Evolutionary conservation across 2,329 filamentous ascomycete species (phyloP).

Genomic region (Ceratocystis alfenasii): DNA sequence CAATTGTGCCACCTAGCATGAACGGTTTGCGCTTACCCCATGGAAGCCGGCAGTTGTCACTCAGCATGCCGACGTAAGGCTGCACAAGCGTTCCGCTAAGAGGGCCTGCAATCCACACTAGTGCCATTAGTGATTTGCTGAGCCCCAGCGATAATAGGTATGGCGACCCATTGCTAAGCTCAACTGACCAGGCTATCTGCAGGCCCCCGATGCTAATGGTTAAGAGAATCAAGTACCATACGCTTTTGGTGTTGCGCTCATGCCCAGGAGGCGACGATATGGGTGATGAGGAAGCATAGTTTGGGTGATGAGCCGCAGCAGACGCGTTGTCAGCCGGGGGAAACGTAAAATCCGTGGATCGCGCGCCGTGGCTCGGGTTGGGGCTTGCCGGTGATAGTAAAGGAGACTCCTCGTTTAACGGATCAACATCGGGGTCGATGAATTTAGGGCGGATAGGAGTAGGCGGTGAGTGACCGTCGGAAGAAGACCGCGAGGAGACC

Average conservation of each 20-base stretch:
- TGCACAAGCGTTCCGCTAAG: slow-evolving; percentile 68
- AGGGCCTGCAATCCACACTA: slow-evolving; percentile 73
- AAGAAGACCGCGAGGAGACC: slow-evolving; percentile 12
- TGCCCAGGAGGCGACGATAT: slow-evolving; percentile 26
- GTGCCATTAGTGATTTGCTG: slow-evolving; percentile 69
- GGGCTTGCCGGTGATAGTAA: slow-evolving; percentile 21
- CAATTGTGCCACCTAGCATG: slow-evolving; percentile 57
- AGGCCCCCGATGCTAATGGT: slow-evolving; percentile 79
- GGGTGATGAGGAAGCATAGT: background rate
- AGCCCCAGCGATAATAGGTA: slow-evolving; percentile 69
- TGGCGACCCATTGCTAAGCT: slow-evolving; percentile 83
- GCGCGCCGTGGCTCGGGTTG: slow-evolving; percentile 20
- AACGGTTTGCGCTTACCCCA: slow-evolving; percentile 77
- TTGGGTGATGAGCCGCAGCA: background rate
- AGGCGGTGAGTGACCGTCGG: slow-evolving; percentile 9
- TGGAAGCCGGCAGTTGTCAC: slow-evolving; percentile 59
- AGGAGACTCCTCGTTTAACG: slow-evolving; percentile 23
- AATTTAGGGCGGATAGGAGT: slow-evolving; percentile 15
- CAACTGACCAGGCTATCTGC: slow-evolving; percentile 92
- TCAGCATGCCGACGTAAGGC: slow-evolving; percentile 70
- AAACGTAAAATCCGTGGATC: slow-evolving; percentile 30
- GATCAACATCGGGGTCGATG: slow-evolving; percentile 21
- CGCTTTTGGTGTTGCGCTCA: slow-evolving; percentile 55
- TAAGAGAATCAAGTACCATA: slow-evolving; percentile 74
- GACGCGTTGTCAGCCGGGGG: slow-evolving; percentile 19